phyloP scores from a whole-genome alignment of 2,329 filamentous ascomycete genomes.

The Chaetomium sp. region DNA sequence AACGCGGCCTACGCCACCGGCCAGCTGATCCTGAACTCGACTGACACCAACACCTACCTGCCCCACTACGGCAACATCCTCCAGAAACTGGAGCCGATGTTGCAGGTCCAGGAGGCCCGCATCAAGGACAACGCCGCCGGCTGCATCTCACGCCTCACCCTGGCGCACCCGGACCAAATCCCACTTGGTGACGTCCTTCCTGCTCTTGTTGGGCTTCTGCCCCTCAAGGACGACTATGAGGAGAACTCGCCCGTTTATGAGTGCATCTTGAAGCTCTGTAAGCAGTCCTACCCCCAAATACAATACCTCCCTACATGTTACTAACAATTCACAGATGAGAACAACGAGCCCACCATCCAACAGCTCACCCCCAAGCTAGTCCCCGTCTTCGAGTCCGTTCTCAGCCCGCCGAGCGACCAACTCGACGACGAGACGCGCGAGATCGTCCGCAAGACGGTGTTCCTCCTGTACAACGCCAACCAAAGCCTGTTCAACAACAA shows the following conservation, averaged over 20 bases:
- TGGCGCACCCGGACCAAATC: constrained; percentile 75
- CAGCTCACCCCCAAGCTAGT: constrained; percentile 63
- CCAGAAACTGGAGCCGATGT: constrained; percentile 75
- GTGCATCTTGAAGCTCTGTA: constrained; percentile 75
- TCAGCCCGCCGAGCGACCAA: constrained; percentile 67
- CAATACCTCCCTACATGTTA: not conserved
- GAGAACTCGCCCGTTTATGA: constrained; percentile 93
- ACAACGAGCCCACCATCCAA: constrained; percentile 62
- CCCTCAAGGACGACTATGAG: constrained; percentile 87
- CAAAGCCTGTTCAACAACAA: constrained; percentile 29
- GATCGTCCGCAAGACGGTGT: constrained; percentile 59
- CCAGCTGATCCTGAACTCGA: constrained; percentile 74
- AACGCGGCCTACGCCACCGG: constrained; percentile 92
- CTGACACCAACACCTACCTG: constrained; percentile 65
- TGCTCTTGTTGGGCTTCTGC: constrained; percentile 68
- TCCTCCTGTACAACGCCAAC: constrained; percentile 33
- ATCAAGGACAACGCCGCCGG: constrained; percentile 90
- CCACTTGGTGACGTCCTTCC: constrained; percentile 79
- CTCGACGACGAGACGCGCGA: constrained; percentile 64
- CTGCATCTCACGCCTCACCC: constrained; percentile 86
- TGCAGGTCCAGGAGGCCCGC: constrained; percentile 70
- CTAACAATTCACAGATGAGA: constrained; percentile 45
- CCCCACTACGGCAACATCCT: constrained; percentile 73
- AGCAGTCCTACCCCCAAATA: constrained; percentile 30
- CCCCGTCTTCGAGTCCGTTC: constrained; percentile 65